Base-by-base conservation (phyloP, 1,284 basidiomycete genomes). In the Ceratobasidium sp. region DNA sequence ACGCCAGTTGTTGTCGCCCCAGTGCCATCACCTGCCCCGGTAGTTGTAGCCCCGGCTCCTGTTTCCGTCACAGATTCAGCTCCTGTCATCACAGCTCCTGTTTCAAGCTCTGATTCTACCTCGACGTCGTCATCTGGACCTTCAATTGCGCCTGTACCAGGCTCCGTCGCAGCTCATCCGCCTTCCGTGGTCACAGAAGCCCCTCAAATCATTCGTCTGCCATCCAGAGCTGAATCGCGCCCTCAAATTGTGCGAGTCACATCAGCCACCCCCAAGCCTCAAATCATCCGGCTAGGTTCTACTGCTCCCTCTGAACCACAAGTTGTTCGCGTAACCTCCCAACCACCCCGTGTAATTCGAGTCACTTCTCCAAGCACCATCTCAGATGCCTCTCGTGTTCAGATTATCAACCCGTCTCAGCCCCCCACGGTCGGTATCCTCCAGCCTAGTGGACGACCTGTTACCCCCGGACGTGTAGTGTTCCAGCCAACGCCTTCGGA, bases 341-440 rank as follows among this genome's bases (percentile, higher is more conserved):
- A 57, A 12, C 67, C 67, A 28, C 18, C 67, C 28, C 67, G 26
- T 9, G 18, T 70, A 6, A 70, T 70, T 39, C 67, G 67, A 26
- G 67, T 70, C 8, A 70, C 67, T 23, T 70, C 67, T n/a, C 67
- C 65, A 45, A 69, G 53, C n/a, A 55, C 55, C n/a, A 18, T 32
- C 5, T 48, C 67, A 5, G 67, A 70, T 32, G 21, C 67, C 12
- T 58, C 67, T n/a, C 67, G 55, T 39, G 36, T 70, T 43, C 46
- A 53, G 10, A 70, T 70, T 30, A 59, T 39, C 50, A 41, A 58
- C n/a, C 67, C 67, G 9, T n/a, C 28, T 34, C 34, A 23, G 12
- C 14, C 43, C 16, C 67, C 39, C n/a, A 39, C 67, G 8, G 39
- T 26, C 3, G 58, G 55, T 9, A 70, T 70, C 55, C 50, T 70